Evolutionary conservation across 306 rosid genomes (phyloP), one percentile per base, ranked within the genome.

Genomic region (Hippophae gyantsensis): DNA sequence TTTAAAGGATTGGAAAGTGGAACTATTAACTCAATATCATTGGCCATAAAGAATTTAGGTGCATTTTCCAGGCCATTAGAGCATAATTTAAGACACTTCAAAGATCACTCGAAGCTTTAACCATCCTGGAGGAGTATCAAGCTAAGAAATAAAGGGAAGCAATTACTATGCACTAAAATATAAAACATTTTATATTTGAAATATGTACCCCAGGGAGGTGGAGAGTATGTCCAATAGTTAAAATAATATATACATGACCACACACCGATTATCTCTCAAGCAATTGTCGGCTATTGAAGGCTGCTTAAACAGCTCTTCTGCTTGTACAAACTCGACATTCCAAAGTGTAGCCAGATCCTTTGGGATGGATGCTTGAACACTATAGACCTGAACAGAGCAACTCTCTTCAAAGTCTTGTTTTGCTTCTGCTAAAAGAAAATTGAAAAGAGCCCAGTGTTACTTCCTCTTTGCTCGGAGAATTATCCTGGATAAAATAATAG

Each of bases 321-420:
- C 93, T 85, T 93, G 99, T 68, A 93, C 71, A 77, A 78, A 88
- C 70, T 93, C 99, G 12, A 82, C 70, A 82, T 88, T 88, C 99
- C 99, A 86, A 47, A 93, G 86, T 65, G 75, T 71, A 66, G 97
- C 89, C 50, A 90, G 80, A 74, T 93, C 99, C 85, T 88, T 88
- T 68, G 99, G 99, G 43, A 88, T 79, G 75, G 80, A 80, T 58
- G 87, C 78, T 70, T 93, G 99, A 70, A 93, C 99, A 62, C 99
- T 88, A 61, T 93, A 93, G 48, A 93, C 88, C 62, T 84, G 94
- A 54, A 88, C 76, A 3, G 99, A 93, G 78, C 86, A 86, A 76
- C 71, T 69, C 12, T 83, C 94, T 62, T 82, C 94, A 79, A 88
- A 88, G 54, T 86, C 94, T 76, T 79, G 69, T 60, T 79, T 84